These are phyloP conservation scores for Boletus rufocinnamomeus DNA, from an alignment of 768 basidiomycete species.

Conservation along the genomic window DNA sequence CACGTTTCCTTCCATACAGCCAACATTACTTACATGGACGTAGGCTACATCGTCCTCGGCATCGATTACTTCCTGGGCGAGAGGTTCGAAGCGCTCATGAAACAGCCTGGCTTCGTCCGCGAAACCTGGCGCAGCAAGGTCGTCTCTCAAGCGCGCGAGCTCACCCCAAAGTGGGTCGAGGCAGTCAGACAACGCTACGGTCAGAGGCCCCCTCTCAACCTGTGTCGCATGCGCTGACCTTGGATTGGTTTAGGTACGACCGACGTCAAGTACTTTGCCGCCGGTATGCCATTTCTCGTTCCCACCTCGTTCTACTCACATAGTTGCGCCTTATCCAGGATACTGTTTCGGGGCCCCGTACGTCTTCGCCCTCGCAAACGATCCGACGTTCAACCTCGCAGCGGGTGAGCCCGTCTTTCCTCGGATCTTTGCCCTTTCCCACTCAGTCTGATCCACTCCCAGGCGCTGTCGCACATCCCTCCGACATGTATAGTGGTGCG, in stretches of 20 bases:
- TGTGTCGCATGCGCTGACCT: constrained; percentile 12
- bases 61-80: constrained; percentile 69
- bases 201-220: constrained; percentile 13
- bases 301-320: neutral
- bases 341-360: constrained; percentile 63
- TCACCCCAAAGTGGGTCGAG: constrained; percentile 53
- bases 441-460: neutral
- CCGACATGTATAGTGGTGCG: constrained; percentile 16
- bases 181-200: constrained; percentile 53
- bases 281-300: constrained; percentile 34
- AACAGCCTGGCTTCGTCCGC: constrained; percentile 41
- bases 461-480: constrained; percentile 63
- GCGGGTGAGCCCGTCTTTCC: constrained; percentile 40
- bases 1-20: neutral
- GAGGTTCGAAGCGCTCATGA: constrained; percentile 42
- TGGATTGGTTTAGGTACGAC: constrained; percentile 13
- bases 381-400: constrained; percentile 40
- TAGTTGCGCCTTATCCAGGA: constrained; percentile 34
- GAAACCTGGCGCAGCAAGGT: constrained; percentile 44
- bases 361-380: constrained; percentile 47
- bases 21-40: neutral
- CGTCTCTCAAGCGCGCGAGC: constrained; percentile 38
- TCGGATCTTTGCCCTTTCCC: neutral
- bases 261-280: constrained; percentile 45
- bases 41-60: constrained; percentile 61